Percentiles rank a stretch among this genome's conserved stretches.
Conservation (phyloP, 305 asterid species). For the Vinca major region DNA sequence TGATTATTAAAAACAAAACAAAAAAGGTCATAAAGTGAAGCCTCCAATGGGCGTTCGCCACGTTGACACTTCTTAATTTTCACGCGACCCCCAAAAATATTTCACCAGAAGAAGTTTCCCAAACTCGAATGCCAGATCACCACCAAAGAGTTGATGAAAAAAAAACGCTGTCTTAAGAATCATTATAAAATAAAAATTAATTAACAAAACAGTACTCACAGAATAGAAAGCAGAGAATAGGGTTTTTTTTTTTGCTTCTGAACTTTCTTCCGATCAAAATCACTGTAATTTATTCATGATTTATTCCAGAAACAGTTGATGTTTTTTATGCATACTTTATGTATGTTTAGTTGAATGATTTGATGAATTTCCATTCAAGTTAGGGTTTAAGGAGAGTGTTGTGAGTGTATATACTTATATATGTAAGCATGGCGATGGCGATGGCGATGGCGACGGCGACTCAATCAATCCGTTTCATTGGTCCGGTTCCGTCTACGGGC, state of each 20-base stretch:
- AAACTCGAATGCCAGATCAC: too few relatives aligned
- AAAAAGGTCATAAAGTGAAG: neutral
- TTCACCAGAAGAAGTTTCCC: neutral
- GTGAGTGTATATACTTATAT: too few relatives aligned
- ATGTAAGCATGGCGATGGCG: slow-evolving; percentile 27
- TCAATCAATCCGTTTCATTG: slow-evolving; percentile 56
- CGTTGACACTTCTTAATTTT: neutral
- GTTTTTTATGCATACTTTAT: neutral
- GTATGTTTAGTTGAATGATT: neutral
- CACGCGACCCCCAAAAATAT: neutral
- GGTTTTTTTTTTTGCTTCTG: slow-evolving; percentile 3
- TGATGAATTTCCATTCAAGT: slow-evolving; percentile 10
- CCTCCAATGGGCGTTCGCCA: neutral
- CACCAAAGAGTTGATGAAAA: neutral
- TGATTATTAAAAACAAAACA: too few relatives aligned
- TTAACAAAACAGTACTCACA: too few relatives aligned
- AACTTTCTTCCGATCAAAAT: slow-evolving; percentile 3
- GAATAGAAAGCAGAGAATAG: neutral
- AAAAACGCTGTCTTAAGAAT: neutral
- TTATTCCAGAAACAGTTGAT: neutral
- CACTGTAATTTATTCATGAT: neutral
- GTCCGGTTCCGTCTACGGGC: slow-evolving; percentile 48
- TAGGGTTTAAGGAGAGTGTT: slow-evolving; percentile 15
- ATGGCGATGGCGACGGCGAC: slow-evolving; percentile 37
- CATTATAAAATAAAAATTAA: neutral